Evolutionary conservation across 345 rosid species (phyloP), one percentile per base, ranked within the genome.

Genomic region (Passiflora organensis): DNA sequence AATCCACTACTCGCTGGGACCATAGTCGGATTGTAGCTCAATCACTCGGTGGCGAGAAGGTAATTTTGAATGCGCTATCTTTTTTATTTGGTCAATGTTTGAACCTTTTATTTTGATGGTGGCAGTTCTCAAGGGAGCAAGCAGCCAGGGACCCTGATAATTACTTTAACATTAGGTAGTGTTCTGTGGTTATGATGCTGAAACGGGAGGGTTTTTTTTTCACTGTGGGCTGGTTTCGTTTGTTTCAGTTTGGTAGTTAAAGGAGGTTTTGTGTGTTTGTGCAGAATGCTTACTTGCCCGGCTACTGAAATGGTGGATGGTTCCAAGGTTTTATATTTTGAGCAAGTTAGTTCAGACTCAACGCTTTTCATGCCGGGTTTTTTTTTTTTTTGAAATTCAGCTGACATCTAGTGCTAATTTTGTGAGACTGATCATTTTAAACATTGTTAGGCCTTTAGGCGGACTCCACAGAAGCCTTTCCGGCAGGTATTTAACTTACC

Each of bases 271-370:
- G 41, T 24, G 51, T 61, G 20, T 63, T 21, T 59, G 6, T 69
- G 75, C 82, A 89, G 97, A 75, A 70, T 79, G 80, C 70, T 81
- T 48, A 74, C 83, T 4, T 86, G 93, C 63, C 89, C 97, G 0
- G 95, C 95, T 38, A 90, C 96, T 19, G 96, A 87, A 48, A 78
- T 87, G 97, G 91, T 77, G 54, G 95, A 85, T 80, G 95, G 91
- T 69, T 83, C 89, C 10, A 83, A 82, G 69, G 80, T 79, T 72
- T 76, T 85, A 62, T 87, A 85, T 69, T 71, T 82, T 5, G 93
- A 90, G 64, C 95, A 84, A 68, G 95, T 84, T 56, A 39, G 73
- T 75, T 58, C 48, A 13, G 51, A 19, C 51, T 51, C 23, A 50
- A 14, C 16, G n/a, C n/a, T 10, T 37, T n/a, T 36, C 32, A 6